These are phyloP conservation scores for Hanseniaspora thailandica DNA, from an alignment of 805 yeast genomes.

Conservation along the genomic window DNA sequence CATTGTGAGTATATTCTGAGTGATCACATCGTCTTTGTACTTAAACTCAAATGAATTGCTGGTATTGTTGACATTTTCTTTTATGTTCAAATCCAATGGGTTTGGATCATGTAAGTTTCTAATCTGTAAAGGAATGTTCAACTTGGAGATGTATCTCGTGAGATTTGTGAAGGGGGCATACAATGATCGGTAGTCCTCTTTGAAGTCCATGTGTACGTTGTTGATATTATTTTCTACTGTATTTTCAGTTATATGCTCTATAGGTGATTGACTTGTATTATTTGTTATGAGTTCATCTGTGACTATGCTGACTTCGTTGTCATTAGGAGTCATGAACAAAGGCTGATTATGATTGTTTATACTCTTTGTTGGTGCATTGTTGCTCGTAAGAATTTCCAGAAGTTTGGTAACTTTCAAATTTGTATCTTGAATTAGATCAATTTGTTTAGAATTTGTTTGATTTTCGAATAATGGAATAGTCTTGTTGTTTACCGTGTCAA, in stretches of 20 bases:
- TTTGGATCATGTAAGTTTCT: conserved; percentile 14
- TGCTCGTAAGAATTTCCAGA: background rate
- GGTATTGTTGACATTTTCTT: conserved; percentile 11
- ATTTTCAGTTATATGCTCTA: background rate
- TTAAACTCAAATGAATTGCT: background rate
- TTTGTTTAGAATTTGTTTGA: background rate
- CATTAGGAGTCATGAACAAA: background rate
- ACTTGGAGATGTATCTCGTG: conserved; percentile 4
- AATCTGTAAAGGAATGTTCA: conserved; percentile 13
- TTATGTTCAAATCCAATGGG: conserved; percentile 17
- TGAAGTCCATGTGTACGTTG: background rate
- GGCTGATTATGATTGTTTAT: conserved; percentile 2
- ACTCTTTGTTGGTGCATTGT: background rate
- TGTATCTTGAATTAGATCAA: conserved; percentile 8
- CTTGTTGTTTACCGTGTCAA: conserved; percentile 1
- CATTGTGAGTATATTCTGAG: conserved; percentile 38
- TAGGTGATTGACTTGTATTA: background rate
- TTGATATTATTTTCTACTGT: background rate
- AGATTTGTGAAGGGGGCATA: conserved; percentile 14
- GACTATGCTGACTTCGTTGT: background rate
- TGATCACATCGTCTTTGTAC: conserved; percentile 37
- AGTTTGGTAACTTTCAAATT: conserved; percentile 12
- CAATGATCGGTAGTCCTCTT: conserved; percentile 4
- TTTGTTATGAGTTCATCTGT: no score
- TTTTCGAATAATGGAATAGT: background rate